Evolutionary conservation across 441 rosid species (phyloP).

Genomic region (Cnidoscolus chayamansa): DNA sequence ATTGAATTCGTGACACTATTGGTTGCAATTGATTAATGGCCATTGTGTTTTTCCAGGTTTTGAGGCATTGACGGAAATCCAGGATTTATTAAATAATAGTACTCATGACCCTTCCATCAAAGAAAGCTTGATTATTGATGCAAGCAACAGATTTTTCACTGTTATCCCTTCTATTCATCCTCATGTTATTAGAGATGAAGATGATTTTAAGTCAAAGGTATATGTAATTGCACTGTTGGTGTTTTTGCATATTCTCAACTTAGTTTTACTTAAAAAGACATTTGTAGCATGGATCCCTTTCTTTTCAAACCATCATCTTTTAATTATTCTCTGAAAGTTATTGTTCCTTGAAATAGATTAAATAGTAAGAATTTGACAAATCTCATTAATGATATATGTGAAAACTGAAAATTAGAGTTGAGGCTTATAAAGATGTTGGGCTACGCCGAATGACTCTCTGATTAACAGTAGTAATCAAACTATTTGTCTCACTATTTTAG

Average conservation of each 20-base stretch:
- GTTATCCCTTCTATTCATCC: conserved; percentile 90
- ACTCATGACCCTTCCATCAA: conserved; percentile 47
- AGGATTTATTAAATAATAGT: conserved; percentile 56
- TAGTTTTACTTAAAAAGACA: conserved; percentile 7
- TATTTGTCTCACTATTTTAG: not conserved
- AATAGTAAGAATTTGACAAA: not conserved
- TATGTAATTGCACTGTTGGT: not conserved
- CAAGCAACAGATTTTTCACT: conserved; percentile 92
- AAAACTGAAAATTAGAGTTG: not conserved
- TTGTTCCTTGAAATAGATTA: not conserved
- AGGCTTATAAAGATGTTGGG: not conserved
- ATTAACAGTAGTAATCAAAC: not conserved
- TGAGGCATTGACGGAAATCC: conserved; percentile 93
- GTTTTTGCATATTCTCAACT: conserved; percentile 16
- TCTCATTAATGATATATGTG: not conserved
- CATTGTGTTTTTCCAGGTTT: conserved; percentile 55
- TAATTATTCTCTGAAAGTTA: not conserved
- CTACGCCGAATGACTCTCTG: not conserved
- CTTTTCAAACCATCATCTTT: not conserved
- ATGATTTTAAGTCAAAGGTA: conserved; percentile 93
- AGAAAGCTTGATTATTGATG: conserved; percentile 84
- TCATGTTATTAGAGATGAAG: conserved; percentile 78
- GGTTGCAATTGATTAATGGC: conserved; percentile 9
- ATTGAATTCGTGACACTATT: conserved; percentile 7
- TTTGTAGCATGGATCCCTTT: not conserved